Conservation (phyloP, 805 yeast species). For the Kregervanrija pseudodelftensis region DNA sequence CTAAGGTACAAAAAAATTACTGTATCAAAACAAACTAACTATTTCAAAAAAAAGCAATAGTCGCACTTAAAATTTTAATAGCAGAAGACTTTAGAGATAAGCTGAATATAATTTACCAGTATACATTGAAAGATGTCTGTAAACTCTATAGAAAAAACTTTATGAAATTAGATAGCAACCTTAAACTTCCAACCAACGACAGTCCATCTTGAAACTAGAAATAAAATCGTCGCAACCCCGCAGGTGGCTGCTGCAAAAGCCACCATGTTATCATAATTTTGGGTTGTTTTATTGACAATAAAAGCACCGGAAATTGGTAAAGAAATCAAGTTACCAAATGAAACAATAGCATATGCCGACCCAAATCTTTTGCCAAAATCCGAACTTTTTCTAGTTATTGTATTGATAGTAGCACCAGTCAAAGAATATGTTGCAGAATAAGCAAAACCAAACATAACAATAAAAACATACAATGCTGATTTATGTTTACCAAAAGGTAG, state of each 20-base stretch:
- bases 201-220: constrained; percentile 36
- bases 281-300: constrained; percentile 26
- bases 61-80: too few relatives aligned
- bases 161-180: constrained; percentile 9
- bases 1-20: too few relatives aligned
- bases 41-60: too few relatives aligned
- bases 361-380: constrained; percentile 68
- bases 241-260: constrained; percentile 22
- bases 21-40: too few relatives aligned
- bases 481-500: constrained; percentile 47
- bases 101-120: too few relatives aligned
- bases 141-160: too few relatives aligned
- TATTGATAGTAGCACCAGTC: constrained; percentile 57
- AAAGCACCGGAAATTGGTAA: constrained; percentile 39
- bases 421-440: constrained; percentile 54
- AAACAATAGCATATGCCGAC: constrained; percentile 52
- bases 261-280: constrained; percentile 30
- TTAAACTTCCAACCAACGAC: constrained; percentile 36
- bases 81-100: too few relatives aligned
- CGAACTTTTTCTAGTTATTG: constrained; percentile 42
- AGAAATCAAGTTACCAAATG: constrained; percentile 40
- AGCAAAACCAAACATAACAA: constrained; percentile 48
- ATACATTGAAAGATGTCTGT: too few relatives aligned
- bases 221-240: constrained; percentile 29
- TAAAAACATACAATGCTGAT: constrained; percentile 42